These are phyloP conservation scores for Colletotrichum tabaci DNA, from an alignment of 2,329 filamentous ascomycete genomes.

Conservation along the genomic window DNA sequence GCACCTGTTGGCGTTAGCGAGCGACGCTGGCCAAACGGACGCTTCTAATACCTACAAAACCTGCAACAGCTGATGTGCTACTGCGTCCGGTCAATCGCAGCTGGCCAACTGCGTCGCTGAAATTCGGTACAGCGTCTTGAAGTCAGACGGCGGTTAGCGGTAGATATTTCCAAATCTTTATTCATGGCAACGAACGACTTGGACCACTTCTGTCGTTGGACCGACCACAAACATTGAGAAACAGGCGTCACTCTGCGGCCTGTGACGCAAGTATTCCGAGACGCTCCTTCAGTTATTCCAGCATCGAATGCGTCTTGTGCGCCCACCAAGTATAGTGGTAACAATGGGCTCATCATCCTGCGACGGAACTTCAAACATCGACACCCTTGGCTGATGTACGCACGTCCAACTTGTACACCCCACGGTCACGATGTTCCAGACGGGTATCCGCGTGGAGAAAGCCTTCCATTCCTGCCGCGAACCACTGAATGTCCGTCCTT, in stretches of 20 bases:
- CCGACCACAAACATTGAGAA: conserved; percentile 2
- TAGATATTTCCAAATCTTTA: conserved; percentile 10
- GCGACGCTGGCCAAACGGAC: conserved; percentile 30
- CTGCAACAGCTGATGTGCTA: not conserved
- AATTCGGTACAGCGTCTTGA: conserved; percentile 14
- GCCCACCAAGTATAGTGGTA: conserved; percentile 9
- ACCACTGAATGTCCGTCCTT: not conserved
- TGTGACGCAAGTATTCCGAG: conserved; percentile 17
- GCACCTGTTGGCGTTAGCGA: conserved; percentile 33
- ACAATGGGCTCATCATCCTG: conserved; percentile 39
- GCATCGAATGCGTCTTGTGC: not conserved
- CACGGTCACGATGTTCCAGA: not conserved
- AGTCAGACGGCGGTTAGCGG: conserved; percentile 18
- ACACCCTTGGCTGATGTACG: conserved; percentile 35
- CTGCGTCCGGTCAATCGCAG: conserved; percentile 4
- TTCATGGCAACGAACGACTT: not conserved
- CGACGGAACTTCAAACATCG: conserved; percentile 39
- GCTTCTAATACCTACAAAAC: conserved; percentile 5
- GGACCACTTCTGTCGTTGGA: not conserved
- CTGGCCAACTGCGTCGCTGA: not conserved
- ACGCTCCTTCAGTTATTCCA: conserved; percentile 13
- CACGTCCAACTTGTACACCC: conserved; percentile 15
- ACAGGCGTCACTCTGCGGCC: conserved; percentile 22
- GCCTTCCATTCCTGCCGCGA: conserved; percentile 22
- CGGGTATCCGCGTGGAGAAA: conserved; percentile 20